phyloP scores from a whole-genome alignment of 2,329 filamentous ascomycete genomes.

The Aureobasidium sp. region DNA sequence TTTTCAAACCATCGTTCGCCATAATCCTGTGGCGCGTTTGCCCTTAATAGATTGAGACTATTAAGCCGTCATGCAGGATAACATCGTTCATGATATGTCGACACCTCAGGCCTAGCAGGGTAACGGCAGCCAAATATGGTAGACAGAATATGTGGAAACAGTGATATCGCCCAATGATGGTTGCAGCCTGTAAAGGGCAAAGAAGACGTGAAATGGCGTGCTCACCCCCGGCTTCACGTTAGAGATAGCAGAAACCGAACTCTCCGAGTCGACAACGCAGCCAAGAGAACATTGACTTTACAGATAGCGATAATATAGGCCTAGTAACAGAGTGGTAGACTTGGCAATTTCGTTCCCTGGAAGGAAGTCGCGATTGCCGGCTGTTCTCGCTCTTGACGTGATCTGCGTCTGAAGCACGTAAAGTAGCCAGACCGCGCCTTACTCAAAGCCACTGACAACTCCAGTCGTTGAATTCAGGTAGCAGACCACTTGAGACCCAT shows the following conservation, averaged over 20 bases:
- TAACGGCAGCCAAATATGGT: not conserved
- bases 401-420: not conserved
- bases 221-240: not conserved
- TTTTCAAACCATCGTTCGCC: not conserved
- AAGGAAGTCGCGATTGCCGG: not conserved
- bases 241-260: not conserved
- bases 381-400: not conserved
- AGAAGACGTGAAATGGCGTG: conserved; percentile 8
- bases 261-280: not conserved
- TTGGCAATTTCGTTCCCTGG: not conserved
- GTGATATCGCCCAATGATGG: not conserved
- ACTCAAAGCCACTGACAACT: no score
- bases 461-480: not conserved
- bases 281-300: not conserved
- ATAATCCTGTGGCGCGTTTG: not conserved
- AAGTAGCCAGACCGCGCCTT: not conserved
- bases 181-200: not conserved
- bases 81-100: not conserved
- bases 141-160: not conserved
- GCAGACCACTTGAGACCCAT: not conserved
- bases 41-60: not conserved
- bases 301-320: not conserved
- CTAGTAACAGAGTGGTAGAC: not conserved
- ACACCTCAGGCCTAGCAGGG: not conserved
- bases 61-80: not conserved